Percentiles rank a stretch among this genome's conserved stretches.
phyloP scores from a whole-genome alignment of 202 grass and related monocot genomes.

The Bolboschoenoplectus hybrid region DNA sequence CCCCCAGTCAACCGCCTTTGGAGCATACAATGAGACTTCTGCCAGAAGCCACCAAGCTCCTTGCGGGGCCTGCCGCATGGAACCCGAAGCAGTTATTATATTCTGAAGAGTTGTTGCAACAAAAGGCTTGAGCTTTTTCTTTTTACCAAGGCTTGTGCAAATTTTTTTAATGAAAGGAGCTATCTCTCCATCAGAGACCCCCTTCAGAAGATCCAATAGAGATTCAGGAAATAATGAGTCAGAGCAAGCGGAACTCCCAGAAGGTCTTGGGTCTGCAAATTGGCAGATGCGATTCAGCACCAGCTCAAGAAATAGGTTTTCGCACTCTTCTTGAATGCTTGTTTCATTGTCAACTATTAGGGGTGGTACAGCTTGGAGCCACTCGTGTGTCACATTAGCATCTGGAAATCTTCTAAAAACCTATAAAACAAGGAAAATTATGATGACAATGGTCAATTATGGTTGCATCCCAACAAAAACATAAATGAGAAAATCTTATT shows the following conservation, averaged over 20 bases:
- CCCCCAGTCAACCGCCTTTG: conserved; percentile 80
- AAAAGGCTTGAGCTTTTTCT: conserved; percentile 74
- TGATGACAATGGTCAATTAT: not conserved
- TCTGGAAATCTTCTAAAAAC: conserved; percentile 75
- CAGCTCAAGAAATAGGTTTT: conserved; percentile 88
- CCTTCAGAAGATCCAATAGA: conserved; percentile 71
- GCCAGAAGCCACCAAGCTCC: conserved; percentile 95
- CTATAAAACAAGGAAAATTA: conserved; percentile 27
- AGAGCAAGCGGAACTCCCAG: conserved; percentile 38
- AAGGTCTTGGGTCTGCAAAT: conserved; percentile 39
- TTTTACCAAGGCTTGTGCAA: conserved; percentile 89
- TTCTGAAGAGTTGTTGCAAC: conserved; percentile 81
- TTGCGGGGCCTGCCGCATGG: conserved; percentile 65
- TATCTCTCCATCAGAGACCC: conserved; percentile 72
- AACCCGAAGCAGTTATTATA: conserved; percentile 72
- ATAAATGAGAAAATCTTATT: not conserved
- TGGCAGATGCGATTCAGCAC: conserved; percentile 80
- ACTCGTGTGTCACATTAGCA: conserved; percentile 69
- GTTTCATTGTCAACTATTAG: conserved; percentile 87
- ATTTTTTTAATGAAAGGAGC: conserved; percentile 79
- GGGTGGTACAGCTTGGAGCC: conserved; percentile 82
- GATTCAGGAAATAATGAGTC: conserved; percentile 60
- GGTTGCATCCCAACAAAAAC: not conserved
- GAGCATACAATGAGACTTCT: conserved; percentile 71
- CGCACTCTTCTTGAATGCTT: conserved; percentile 93